Evolutionary conservation across 306 rosid genomes (phyloP).

Genomic region (Ceratonia siliqua): DNA sequence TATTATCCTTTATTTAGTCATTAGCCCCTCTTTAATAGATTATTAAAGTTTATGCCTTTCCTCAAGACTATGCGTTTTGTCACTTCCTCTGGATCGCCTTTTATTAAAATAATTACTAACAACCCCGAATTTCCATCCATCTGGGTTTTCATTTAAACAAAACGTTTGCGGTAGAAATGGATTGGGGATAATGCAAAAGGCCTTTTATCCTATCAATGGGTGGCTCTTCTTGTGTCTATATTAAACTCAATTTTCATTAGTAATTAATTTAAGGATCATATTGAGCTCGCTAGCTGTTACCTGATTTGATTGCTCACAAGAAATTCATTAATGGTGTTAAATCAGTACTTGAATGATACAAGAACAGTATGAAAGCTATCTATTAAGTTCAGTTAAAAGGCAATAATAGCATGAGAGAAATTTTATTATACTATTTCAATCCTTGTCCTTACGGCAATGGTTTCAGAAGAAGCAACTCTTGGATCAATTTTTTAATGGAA

Average conservation of each 20-base stretch:
- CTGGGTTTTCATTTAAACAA: background rate
- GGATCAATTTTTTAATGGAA: background rate
- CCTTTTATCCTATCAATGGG: background rate
- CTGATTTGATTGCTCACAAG: background rate
- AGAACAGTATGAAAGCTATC: background rate
- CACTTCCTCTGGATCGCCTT: constrained; percentile 10
- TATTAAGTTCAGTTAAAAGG: background rate
- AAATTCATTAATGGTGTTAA: background rate
- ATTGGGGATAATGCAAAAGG: background rate
- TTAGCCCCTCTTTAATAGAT: background rate
- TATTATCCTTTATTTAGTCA: constrained; percentile 26
- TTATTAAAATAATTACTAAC: background rate
- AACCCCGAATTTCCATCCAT: background rate
- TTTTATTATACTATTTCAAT: background rate
- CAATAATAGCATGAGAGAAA: background rate
- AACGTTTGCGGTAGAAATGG: background rate
- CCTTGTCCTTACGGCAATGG: background rate
- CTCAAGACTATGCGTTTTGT: constrained; percentile 34
- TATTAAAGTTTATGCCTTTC: constrained; percentile 52
- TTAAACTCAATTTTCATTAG: background rate
- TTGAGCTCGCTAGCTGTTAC: background rate
- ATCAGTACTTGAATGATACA: background rate
- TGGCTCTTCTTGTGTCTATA: background rate
- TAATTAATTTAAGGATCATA: too few species aligned
- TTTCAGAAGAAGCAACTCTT: background rate